phyloP scores from a whole-genome alignment of 257 asterid genomes.

The Coffea eugenioides region DNA sequence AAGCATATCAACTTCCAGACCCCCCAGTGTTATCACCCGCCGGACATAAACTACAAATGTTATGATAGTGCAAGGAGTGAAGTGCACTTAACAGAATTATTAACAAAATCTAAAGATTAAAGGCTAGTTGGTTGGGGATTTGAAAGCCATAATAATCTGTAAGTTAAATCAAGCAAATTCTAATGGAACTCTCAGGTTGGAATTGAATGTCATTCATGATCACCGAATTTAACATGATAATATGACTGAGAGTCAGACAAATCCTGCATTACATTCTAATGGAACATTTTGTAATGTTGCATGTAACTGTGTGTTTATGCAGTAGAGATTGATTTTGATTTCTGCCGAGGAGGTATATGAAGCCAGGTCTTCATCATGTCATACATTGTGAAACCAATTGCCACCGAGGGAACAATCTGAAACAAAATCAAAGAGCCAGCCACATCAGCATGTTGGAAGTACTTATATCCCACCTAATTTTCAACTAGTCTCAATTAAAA shows the following conservation, averaged over 20 bases:
- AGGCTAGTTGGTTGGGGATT: neutral
- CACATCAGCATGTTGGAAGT: neutral
- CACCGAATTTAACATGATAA: neutral
- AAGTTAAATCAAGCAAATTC: neutral
- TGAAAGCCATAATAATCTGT: neutral
- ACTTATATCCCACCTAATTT: neutral
- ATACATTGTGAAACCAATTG: conserved; percentile 88
- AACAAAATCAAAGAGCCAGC: neutral
- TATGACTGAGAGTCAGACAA: neutral
- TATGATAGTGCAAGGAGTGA: neutral
- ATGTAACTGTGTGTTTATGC: conserved; percentile 11
- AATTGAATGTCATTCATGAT: neutral
- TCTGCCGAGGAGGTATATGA: conserved; percentile 76
- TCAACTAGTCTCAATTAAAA: neutral
- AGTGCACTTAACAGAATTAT: neutral
- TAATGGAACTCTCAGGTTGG: neutral
- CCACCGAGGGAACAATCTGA: conserved; percentile 94
- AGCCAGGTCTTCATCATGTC: conserved; percentile 82
- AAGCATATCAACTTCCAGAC: neutral
- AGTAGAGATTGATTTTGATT: conserved; percentile 43
- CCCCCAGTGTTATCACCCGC: neutral
- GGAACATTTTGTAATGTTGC: neutral
- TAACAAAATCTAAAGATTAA: neutral
- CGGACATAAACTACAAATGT: no score
- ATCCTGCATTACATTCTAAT: neutral